Base-by-base conservation (phyloP, 441 rosid genomes). In the Aquilaria agallochum region DNA sequence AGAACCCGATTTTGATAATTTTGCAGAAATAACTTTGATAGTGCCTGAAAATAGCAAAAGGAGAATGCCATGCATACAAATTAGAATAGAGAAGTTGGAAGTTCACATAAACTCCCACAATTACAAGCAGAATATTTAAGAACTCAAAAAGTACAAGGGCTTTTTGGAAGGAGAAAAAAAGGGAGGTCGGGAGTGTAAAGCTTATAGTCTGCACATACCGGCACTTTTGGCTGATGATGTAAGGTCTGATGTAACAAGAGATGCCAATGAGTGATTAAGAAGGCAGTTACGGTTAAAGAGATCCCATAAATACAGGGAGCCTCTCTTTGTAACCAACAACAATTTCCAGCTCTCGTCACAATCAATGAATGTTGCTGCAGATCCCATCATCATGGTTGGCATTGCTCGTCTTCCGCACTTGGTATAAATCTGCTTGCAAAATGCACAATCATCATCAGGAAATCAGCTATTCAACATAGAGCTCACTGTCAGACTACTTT, bases 341-440 rank as follows among this genome's bases (percentile, higher is more conserved):
- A 95, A 70, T 65, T 92, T 91, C 99, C 97, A 92, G 78, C 78
- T 75, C 66, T 95, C 91, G 10, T 95, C 97, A 58, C 97, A 91
- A 69, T 95, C 99, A 34, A 95, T 73, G 71, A 95, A 95, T 20
- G 92, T 84, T 68, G 96, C 92, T 40, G 97, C 90, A 56, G 99
- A 91, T 71, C 97, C 99, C 84, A 80, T 76, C 94, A 91, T 87
- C 94, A 95, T 83, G 48, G 94, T 72, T 11, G 99, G 99, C 92
- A 95, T 78, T 33, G 87, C 90, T n/a, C 97, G 97, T 68, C 99
- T 84, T 57, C 99, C 99, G 48, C 89, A 87, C 78, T 88, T 91
- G 9, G 99, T 87, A 76, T 91, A 95, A 66, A 94, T 80, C 98
- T 94, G 75, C 58, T 31, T 72, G 68, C 63, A 36, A 58, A 13